Conservation (phyloP, 257 asterid genomes). For the Handroanthus guayacan region DNA sequence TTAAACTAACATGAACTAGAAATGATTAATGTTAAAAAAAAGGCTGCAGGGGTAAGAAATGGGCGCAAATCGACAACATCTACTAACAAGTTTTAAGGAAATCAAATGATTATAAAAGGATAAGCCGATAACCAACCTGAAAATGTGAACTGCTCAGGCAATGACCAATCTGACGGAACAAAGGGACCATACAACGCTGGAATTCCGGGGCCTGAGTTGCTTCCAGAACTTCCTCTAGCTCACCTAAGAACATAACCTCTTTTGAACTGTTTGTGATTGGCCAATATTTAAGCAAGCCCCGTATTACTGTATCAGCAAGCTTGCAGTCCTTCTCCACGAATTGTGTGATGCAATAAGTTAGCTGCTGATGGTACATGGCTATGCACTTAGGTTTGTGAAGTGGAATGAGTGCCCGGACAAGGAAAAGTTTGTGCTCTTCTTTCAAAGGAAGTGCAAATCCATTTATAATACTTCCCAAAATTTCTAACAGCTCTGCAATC, state of each 20-base stretch:
- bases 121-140: constrained; percentile 57
- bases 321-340: constrained; percentile 86
- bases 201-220: constrained; percentile 85
- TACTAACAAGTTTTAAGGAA: background rate
- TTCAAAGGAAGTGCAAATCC: constrained; percentile 89
- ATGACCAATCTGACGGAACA: constrained; percentile 65
- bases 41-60: constrained; percentile 22
- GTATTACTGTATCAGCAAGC: constrained; percentile 82
- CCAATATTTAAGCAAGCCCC: constrained; percentile 83
- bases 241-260: constrained; percentile 85
- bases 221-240: constrained; percentile 85
- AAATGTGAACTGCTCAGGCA: constrained; percentile 85
- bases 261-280: constrained; percentile 84
- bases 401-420: constrained; percentile 86
- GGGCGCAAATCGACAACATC: constrained; percentile 12
- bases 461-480: constrained; percentile 91
- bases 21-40: background rate
- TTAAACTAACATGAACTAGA: constrained; percentile 9
- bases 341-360: constrained; percentile 77
- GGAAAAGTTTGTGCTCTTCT: constrained; percentile 94
- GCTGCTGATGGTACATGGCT: constrained; percentile 78
- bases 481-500: constrained; percentile 85
- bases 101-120: background rate
- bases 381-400: constrained; percentile 74
- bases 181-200: constrained; percentile 86